Conservation (phyloP, 352 stramenopile genomes). For the Lagenidium sp. region DNA sequence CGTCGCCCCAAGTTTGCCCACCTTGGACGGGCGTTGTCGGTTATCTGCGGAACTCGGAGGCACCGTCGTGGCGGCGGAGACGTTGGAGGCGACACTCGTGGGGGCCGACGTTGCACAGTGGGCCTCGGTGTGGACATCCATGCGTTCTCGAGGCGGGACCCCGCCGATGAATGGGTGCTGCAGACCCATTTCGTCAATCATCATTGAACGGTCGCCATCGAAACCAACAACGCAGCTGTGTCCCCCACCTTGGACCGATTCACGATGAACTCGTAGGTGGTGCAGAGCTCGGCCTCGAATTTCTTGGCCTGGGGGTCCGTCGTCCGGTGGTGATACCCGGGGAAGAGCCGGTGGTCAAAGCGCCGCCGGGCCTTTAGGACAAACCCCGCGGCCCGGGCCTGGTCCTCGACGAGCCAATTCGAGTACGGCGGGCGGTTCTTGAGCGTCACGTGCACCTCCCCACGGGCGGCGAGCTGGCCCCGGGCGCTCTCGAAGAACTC, state of each 20-base stretch:
- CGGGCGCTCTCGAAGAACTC: slow-evolving; percentile 84
- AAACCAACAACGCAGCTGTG: no score
- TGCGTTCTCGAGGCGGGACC: no score
- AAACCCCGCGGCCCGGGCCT: slow-evolving; percentile 56
- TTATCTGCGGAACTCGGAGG: no score
- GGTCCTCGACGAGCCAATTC: slow-evolving; percentile 84
- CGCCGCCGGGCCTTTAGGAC: slow-evolving; percentile 67
- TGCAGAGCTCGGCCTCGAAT: slow-evolving; percentile 75
- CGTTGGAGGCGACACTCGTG: no score
- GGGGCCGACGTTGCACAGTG: no score
- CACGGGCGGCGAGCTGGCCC: slow-evolving; percentile 33
- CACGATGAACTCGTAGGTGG: slow-evolving; percentile 84
- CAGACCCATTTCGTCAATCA: no score
- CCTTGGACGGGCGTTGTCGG: no score
- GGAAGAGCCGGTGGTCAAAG: slow-evolving; percentile 67
- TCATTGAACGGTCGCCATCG: no score
- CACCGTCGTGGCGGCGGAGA: no score
- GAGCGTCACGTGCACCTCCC: slow-evolving; percentile 78
- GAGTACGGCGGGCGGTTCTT: slow-evolving; percentile 84
- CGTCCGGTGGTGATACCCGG: slow-evolving; percentile 82
- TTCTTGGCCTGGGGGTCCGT: slow-evolving; percentile 79
- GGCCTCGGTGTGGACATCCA: no score
- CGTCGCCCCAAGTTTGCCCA: no score
- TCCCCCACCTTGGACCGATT: slow-evolving; percentile 67
- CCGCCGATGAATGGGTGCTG: no score